phyloP scores from a whole-genome alignment of 192 early-diverging fungal species.

The Coemansia sp. region DNA sequence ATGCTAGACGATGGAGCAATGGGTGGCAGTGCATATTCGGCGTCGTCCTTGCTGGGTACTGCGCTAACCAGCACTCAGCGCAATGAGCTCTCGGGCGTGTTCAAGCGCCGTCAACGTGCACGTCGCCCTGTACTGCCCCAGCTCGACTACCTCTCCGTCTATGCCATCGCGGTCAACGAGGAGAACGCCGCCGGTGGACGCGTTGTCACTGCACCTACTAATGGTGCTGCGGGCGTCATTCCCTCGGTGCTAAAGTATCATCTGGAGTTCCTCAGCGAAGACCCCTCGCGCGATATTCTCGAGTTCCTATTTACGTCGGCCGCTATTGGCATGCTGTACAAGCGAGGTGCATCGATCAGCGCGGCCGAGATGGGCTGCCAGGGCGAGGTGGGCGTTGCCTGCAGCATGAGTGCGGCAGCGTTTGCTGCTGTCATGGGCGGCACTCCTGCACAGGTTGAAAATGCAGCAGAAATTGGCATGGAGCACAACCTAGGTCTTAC shows the following conservation, averaged over 20 bases:
- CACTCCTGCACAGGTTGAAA: conserved; percentile 83
- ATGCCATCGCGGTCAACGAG: conserved; percentile 96
- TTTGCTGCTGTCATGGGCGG: conserved; percentile 98
- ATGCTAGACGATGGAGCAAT: background rate
- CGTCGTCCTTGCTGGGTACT: conserved; percentile 20
- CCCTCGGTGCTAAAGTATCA: conserved; percentile 95
- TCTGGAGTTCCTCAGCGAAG: conserved; percentile 89
- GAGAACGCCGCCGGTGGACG: conserved; percentile 81
- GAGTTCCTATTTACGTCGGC: conserved; percentile 91
- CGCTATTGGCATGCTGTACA: conserved; percentile 96
- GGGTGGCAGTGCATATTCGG: background rate
- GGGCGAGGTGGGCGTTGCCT: conserved; percentile 97
- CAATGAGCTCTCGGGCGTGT: conserved; percentile 40
- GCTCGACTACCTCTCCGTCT: conserved; percentile 87
- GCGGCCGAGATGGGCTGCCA: conserved; percentile 98
- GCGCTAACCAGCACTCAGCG: conserved; percentile 46
- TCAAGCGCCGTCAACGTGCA: conserved; percentile 37
- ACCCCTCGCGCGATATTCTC: conserved; percentile 80
- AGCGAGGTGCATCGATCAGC: conserved; percentile 90
- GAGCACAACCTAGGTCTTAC: conserved; percentile 82
- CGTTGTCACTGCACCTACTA: conserved; percentile 93
- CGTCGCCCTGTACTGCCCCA: conserved; percentile 66
- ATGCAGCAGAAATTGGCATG: conserved; percentile 97
- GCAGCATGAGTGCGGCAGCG: conserved; percentile 93
- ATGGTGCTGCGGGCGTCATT: conserved; percentile 93